These are phyloP conservation scores for Colletotrichum sp. DNA, from an alignment of 2,329 filamentous ascomycete genomes.

Conservation along the genomic window DNA sequence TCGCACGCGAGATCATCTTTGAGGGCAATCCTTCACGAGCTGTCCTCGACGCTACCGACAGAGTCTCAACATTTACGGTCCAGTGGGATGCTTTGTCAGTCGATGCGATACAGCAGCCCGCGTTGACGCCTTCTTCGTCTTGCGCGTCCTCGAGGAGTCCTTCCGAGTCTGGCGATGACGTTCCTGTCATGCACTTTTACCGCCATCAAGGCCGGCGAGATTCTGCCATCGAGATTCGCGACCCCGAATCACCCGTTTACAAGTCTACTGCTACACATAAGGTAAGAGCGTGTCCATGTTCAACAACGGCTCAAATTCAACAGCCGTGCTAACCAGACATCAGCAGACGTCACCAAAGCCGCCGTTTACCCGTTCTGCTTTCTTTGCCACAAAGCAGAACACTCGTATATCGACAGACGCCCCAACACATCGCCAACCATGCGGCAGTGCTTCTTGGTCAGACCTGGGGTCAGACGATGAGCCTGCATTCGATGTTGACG, in stretches of 20 bases:
- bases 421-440: not conserved
- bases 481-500: not conserved
- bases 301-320: not conserved
- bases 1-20: constrained; percentile 7
- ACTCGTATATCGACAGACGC: not conserved
- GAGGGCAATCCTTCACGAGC: constrained; percentile 10
- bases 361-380: not conserved
- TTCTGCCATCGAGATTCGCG: constrained; percentile 16
- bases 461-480: constrained; percentile 12
- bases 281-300: not conserved
- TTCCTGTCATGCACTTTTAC: constrained; percentile 9
- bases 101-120: constrained; percentile 4
- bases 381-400: constrained; percentile 2
- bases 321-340: not conserved
- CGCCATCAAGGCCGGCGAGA: constrained; percentile 14
- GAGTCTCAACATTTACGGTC: constrained; percentile 10
- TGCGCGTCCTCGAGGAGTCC: constrained; percentile 16
- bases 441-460: not conserved
- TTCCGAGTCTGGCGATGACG: constrained; percentile 11
- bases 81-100: constrained; percentile 17
- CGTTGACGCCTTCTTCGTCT: constrained; percentile 11
- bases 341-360: constrained; percentile 11
- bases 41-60: not conserved
- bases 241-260: constrained; percentile 15
- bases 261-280: constrained; percentile 2